phyloP scores from a whole-genome alignment of 2,329 filamentous ascomycete genomes.

The Aspergillus hortae region DNA sequence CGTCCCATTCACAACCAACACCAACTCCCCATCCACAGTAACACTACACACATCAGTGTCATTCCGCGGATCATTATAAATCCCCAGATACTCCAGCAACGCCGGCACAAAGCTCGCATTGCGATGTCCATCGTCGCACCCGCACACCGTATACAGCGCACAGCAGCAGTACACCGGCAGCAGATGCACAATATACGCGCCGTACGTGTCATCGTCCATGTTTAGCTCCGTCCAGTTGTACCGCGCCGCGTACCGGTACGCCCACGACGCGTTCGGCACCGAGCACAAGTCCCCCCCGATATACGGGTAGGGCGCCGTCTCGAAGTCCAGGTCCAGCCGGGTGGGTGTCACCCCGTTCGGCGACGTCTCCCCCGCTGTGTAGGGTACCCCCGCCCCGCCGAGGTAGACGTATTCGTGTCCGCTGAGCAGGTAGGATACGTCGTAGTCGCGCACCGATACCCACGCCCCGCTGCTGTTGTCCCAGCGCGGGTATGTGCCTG shows the following conservation, averaged over 20 bases:
- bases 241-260: not conserved
- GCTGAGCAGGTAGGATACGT: not conserved
- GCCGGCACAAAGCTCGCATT: slow-evolving; percentile 3
- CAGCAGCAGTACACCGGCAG: slow-evolving; percentile 6
- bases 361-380: not conserved
- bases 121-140: slow-evolving; percentile 3
- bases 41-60: not conserved
- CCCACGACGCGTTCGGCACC: not conserved
- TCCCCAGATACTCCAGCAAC: not conserved
- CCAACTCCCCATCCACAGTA: not conserved
- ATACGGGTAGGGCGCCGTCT: not conserved
- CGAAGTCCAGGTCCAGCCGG: not conserved
- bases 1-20: slow-evolving; percentile 2
- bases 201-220: not conserved
- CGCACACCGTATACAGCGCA: slow-evolving; percentile 2
- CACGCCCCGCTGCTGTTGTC: slow-evolving; percentile 7
- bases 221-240: not conserved
- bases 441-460: not conserved
- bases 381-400: not conserved
- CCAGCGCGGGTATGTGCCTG: slow-evolving; percentile 2
- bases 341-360: not conserved
- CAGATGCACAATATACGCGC: not conserved
- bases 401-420: not conserved
- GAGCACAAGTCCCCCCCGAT: not conserved
- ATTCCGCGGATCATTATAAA: not conserved